Percentiles rank a stretch among this genome's conserved stretches.
Conservation (phyloP, 2,329 filamentous ascomycete species). For the Pseudogymnoascus sp. region DNA sequence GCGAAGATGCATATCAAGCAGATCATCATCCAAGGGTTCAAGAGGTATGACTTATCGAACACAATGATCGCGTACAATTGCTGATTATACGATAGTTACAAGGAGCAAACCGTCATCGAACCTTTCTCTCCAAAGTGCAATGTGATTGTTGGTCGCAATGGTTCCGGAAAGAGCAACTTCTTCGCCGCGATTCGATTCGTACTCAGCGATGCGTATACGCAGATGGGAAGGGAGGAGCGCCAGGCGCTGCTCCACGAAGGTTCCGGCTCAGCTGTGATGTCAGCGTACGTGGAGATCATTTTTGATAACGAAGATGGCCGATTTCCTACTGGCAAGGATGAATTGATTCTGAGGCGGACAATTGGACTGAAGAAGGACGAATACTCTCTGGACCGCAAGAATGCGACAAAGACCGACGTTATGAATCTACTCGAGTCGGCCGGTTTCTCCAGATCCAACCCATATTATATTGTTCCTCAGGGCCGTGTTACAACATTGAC, state of each 20-base stretch:
- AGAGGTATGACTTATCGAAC: slow-evolving; percentile 58
- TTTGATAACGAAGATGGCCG: slow-evolving; percentile 97
- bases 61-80: slow-evolving; percentile 15
- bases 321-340: slow-evolving; percentile 86
- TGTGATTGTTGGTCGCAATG: slow-evolving; percentile 97
- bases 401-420: slow-evolving; percentile 87
- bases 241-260: slow-evolving; percentile 96
- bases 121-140: slow-evolving; percentile 97
- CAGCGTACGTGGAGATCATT: slow-evolving; percentile 97
- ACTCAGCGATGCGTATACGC: slow-evolving; percentile 92
- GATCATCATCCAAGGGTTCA: slow-evolving; percentile 99
- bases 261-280: slow-evolving; percentile 95
- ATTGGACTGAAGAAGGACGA: slow-evolving; percentile 98
- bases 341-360: slow-evolving; percentile 83
- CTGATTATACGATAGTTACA: slow-evolving; percentile 59
- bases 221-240: slow-evolving; percentile 91
- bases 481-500: slow-evolving; percentile 91
- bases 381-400: slow-evolving; percentile 95
- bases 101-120: slow-evolving; percentile 97
- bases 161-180: slow-evolving; percentile 98
- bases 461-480: slow-evolving; percentile 98
- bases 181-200: slow-evolving; percentile 98
- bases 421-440: slow-evolving; percentile 93
- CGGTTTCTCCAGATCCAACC: slow-evolving; percentile 93
- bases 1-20: slow-evolving; percentile 93